Evolutionary conservation across 495 filamentous ascomycete species (phyloP).

Genomic region (Tuber calosporum): DNA sequence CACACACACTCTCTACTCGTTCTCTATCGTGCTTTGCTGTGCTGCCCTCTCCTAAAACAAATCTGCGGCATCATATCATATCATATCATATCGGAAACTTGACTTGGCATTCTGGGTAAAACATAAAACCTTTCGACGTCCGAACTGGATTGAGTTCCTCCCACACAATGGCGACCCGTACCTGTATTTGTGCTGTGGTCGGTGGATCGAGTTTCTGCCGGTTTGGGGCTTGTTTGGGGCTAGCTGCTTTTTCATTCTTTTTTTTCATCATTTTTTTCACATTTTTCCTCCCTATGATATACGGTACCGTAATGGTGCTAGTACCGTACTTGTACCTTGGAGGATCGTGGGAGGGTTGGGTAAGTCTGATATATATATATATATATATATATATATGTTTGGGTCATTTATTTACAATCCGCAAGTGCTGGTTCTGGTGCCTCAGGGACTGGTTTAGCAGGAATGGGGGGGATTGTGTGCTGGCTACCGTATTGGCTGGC

Average conservation of each 20-base stretch:
- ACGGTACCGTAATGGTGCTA: no score
- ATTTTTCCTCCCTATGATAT: neutral
- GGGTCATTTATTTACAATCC: neutral
- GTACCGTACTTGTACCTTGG: no score
- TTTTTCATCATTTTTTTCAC: no score
- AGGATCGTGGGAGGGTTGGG: neutral
- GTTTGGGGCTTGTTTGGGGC: neutral
- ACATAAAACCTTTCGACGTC: neutral
- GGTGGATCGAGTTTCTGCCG: neutral
- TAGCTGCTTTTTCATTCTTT: constrained; percentile 6
- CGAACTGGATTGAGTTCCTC: neutral
- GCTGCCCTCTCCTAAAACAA: neutral
- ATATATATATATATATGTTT: no score
- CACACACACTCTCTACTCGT: neutral
- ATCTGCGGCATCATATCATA: neutral
- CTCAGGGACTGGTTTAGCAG: neutral
- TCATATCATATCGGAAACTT: neutral
- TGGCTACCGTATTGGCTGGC: neutral
- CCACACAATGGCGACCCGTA: neutral
- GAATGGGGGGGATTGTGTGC: neutral
- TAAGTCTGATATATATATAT: no score
- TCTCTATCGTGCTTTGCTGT: neutral
- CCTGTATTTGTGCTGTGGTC: neutral
- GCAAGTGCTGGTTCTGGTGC: neutral
- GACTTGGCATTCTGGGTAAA: neutral